Evolutionary conservation across 768 basidiomycete species (phyloP).

Genomic region (Lepiota venenata): DNA sequence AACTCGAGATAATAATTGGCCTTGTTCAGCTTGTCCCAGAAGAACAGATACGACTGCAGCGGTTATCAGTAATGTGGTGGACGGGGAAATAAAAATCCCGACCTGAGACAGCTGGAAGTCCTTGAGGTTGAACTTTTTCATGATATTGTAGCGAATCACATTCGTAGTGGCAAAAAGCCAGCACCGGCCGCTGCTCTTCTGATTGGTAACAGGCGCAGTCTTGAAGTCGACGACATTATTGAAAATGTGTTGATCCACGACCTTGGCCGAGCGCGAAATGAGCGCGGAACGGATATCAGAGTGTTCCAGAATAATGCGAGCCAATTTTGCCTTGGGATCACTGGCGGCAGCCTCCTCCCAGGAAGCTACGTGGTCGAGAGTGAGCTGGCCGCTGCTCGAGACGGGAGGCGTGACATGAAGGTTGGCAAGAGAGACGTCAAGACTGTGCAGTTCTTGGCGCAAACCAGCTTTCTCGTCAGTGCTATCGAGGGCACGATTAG

Average conservation of each 20-base stretch:
- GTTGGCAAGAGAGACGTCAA: slow-evolving; percentile 26
- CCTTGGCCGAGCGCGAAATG: slow-evolving; percentile 54
- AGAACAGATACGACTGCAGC: slow-evolving; percentile 80
- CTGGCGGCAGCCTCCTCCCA: slow-evolving; percentile 62
- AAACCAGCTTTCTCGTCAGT: slow-evolving; percentile 19
- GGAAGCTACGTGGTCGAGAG: slow-evolving; percentile 50
- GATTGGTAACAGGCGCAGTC: slow-evolving; percentile 80
- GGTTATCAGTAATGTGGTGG: slow-evolving; percentile 1
- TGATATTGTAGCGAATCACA: slow-evolving; percentile 76
- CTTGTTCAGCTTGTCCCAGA: slow-evolving; percentile 97
- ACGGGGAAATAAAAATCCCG: slow-evolving; percentile 12
- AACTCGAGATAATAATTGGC: slow-evolving; percentile 90
- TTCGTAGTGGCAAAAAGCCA: slow-evolving; percentile 96
- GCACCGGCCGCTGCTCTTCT: slow-evolving; percentile 87
- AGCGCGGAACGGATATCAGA: slow-evolving; percentile 62
- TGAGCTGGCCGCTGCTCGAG: slow-evolving; percentile 61
- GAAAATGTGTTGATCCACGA: slow-evolving; percentile 76
- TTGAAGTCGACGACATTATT: slow-evolving; percentile 79
- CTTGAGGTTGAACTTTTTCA: slow-evolving; percentile 80
- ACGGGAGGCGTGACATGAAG: slow-evolving; percentile 33
- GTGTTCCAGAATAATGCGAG: slow-evolving; percentile 74
- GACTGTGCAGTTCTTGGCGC: slow-evolving; percentile 15
- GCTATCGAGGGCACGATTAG: slow-evolving; percentile 26
- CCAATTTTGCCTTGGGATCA: slow-evolving; percentile 64
- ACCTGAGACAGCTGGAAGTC: slow-evolving; percentile 94